phyloP scores from a whole-genome alignment of 1,284 basidiomycete genomes.

The Austroboletus rostrupii region DNA sequence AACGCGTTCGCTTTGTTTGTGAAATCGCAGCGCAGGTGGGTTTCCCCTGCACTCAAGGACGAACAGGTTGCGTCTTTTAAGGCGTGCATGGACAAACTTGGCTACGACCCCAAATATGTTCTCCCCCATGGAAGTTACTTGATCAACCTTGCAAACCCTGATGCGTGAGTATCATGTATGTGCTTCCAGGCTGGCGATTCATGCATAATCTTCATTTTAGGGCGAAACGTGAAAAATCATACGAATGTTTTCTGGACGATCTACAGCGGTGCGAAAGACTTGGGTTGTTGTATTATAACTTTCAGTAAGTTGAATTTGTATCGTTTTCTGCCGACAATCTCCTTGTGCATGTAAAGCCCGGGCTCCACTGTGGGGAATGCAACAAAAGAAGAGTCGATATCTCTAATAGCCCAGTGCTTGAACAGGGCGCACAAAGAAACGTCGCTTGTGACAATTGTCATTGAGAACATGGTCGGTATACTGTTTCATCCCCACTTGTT shows the following conservation, averaged over 20 bases:
- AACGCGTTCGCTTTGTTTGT: slow-evolving; percentile 82
- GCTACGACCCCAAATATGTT: slow-evolving; percentile 56
- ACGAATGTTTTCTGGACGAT: slow-evolving; percentile 81
- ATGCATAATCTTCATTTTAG: slow-evolving; percentile 31
- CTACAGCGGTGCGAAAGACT: slow-evolving; percentile 77
- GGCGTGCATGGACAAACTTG: slow-evolving; percentile 50
- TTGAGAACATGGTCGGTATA: slow-evolving; percentile 78
- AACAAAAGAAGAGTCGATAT: slow-evolving; percentile 58
- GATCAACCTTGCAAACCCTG: slow-evolving; percentile 81
- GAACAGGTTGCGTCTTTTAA: slow-evolving; percentile 54
- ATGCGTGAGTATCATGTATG: slow-evolving; percentile 50
- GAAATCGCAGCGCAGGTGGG: slow-evolving; percentile 82
- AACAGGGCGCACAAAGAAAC: slow-evolving; percentile 77
- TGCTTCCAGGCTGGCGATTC: neutral
- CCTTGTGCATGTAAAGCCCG: slow-evolving; percentile 46
- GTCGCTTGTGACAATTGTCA: slow-evolving; percentile 56
- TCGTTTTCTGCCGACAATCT: neutral
- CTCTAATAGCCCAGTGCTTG: slow-evolving; percentile 69
- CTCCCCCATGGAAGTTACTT: slow-evolving; percentile 85
- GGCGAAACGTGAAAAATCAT: slow-evolving; percentile 73
- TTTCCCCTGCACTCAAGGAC: slow-evolving; percentile 52
- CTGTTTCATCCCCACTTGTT: neutral
- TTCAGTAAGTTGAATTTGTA: slow-evolving; percentile 56
- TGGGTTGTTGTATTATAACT: slow-evolving; percentile 76
- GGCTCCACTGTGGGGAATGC: slow-evolving; percentile 75